Evolutionary conservation across 108 stramenopile genomes (phyloP).

Genomic region (Seminavis robusta): DNA sequence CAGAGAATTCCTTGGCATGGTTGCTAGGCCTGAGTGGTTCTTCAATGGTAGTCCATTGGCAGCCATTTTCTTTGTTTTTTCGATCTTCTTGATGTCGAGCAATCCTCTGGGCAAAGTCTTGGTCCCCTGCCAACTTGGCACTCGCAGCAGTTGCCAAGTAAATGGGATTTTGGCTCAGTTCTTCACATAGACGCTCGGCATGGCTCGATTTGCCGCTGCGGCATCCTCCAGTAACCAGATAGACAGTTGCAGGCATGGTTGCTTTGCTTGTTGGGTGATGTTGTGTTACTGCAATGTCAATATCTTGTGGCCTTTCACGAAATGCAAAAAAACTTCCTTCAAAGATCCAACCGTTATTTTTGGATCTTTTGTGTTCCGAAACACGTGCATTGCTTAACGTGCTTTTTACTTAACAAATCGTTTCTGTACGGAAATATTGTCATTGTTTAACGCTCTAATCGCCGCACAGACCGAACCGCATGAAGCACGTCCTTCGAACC

Average conservation of each 20-base stretch:
- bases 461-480: too few species aligned
- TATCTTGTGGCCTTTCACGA: too few species aligned
- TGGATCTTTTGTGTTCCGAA: too few species aligned
- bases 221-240: slow-evolving; percentile 52
- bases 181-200: slow-evolving; percentile 46
- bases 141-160: slow-evolving; percentile 44
- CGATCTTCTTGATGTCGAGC: slow-evolving; percentile 44
- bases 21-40: slow-evolving; percentile 37
- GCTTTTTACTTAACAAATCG: too few species aligned
- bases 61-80: not conserved
- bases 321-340: too few species aligned
- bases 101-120: slow-evolving; percentile 35
- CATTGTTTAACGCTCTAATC: too few species aligned
- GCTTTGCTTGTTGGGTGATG: too few species aligned
- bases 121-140: slow-evolving; percentile 25
- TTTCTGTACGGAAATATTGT: too few species aligned
- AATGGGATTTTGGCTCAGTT: slow-evolving; percentile 31
- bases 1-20: slow-evolving; percentile 26
- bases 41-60: slow-evolving; percentile 47
- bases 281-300: too few species aligned
- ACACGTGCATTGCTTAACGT: too few species aligned
- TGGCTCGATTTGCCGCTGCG: slow-evolving; percentile 53
- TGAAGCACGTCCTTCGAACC: too few species aligned
- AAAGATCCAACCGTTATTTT: too few species aligned
- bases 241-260: slow-evolving; percentile 54